Evolutionary conservation across 1,139 yeast species (phyloP).

Genomic region (Wickerhamomyces sp.): DNA sequence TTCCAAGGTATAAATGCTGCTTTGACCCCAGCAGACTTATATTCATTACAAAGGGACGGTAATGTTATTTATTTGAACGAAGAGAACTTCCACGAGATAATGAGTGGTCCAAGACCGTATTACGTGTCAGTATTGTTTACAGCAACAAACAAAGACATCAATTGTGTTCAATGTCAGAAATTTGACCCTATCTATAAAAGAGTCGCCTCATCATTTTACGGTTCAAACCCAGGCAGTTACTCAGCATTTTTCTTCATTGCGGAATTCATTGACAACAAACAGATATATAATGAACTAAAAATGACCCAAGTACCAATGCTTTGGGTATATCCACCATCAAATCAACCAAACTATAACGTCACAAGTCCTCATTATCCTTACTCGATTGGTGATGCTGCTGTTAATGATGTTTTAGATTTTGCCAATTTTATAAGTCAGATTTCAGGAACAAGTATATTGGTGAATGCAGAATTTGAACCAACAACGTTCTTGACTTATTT

Average conservation of each 20-base stretch:
- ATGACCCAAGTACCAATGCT: constrained; percentile 55
- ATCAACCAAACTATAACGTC: constrained; percentile 16
- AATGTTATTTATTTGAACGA: constrained; percentile 18
- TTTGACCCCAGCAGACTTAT: constrained; percentile 9
- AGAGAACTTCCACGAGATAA: constrained; percentile 25
- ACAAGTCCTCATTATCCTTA: constrained; percentile 30
- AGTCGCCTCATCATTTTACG: constrained; percentile 40
- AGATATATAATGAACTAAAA: constrained; percentile 36
- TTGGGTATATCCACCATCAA: constrained; percentile 57
- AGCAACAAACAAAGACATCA: constrained; percentile 32
- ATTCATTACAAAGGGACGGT: constrained; percentile 5
- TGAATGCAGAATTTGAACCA: constrained; percentile 38
- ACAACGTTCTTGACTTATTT: constrained; percentile 43
- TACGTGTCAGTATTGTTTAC: constrained; percentile 42
- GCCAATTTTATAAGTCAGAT: constrained; percentile 48
- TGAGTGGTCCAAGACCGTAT: constrained; percentile 36
- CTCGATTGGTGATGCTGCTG: constrained; percentile 23
- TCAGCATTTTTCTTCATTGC: constrained; percentile 43
- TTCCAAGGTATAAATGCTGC: constrained; percentile 2
- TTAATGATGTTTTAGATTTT: constrained; percentile 35
- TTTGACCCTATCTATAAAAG: constrained; percentile 36
- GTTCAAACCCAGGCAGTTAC: constrained; percentile 35
- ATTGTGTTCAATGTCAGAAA: constrained; percentile 38
- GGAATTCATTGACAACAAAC: constrained; percentile 42
- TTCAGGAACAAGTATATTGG: constrained; percentile 37